Evolutionary conservation across 768 basidiomycete species (phyloP), one percentile per base, ranked within the genome.

Genomic region (Amanita polypyramis): DNA sequence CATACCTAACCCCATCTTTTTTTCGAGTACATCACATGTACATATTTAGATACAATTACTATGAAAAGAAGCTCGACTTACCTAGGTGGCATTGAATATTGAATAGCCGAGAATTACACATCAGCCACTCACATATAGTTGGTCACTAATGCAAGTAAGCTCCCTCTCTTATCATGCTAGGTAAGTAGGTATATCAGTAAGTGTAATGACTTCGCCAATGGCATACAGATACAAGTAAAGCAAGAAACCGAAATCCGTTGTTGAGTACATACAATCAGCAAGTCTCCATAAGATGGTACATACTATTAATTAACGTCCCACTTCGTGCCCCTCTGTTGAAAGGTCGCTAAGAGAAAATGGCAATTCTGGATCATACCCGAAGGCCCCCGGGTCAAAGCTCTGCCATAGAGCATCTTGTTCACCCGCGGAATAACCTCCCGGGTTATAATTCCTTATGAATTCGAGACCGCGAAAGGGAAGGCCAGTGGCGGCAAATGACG

Each of bases 381-480:
- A 88, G 29, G 80, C 79, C 45, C 78, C 74, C 51, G 77, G 72
- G 60, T 89, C 88, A 57, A 87, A 84, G 57, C 75, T 76, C 54
- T 74, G 74, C 75, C 76, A 78, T 30, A 76, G 59, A 11, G 68
- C 64, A 57, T 77, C 74, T 52, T 73, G 74, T 49, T 76, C 75
- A 45, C 63, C 67, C 15, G 64, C 55, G 19, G 63, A 62, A 61
- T 73, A 76, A 30, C 71, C 70, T 52, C 70, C 69, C 61, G 74
- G 73, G 43, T 78, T 73, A 59, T 83, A 89, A 57, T 87, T 89
- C 55, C 84, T 78, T 57, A 92, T 82, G 56, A 77, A 92, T 55
- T 92, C 89, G 27, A 91, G 70, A 8, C 87, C 89, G 25, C 79
- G 74, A 70, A 91, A 92, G 1, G 87, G 89, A n/a, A 90, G 69